A percentile compares a stretch with the other conserved stretches of the same genome.
These are phyloP conservation scores for Pelargonium nanum DNA, from an alignment of 345 rosid genomes.

Conservation along the genomic window DNA sequence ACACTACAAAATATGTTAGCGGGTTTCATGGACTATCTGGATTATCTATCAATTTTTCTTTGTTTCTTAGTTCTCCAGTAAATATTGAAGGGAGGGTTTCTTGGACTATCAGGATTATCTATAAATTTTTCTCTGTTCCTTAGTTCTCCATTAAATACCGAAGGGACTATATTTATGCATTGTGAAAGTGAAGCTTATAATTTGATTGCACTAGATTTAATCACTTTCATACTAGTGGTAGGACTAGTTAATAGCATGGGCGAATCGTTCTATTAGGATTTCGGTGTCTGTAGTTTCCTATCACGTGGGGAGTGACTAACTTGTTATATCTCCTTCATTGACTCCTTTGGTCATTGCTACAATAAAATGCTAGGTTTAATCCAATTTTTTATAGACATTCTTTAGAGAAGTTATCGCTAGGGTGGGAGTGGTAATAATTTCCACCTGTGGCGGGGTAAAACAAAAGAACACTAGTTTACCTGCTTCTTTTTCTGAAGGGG, in stretches of 20 bases:
- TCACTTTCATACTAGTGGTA: neutral
- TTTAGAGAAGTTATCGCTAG: neutral
- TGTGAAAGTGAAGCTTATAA: neutral
- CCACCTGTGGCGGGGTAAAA: neutral
- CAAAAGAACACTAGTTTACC: too few species aligned
- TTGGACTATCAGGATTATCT: neutral
- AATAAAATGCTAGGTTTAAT: neutral
- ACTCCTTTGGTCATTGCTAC: neutral
- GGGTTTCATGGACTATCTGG: neutral
- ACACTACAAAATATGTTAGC: neutral
- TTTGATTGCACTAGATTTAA: neutral
- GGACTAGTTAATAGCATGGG: too few species aligned
- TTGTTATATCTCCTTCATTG: too few species aligned
- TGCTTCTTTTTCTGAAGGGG: neutral
- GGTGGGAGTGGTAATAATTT: neutral
- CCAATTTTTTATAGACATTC: neutral
- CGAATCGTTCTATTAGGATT: too few species aligned
- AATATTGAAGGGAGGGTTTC: neutral
- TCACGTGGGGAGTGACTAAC: too few species aligned
- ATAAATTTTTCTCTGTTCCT: too few species aligned
- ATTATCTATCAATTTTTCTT: neutral
- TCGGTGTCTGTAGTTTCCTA: too few species aligned
- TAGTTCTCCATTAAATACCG: too few species aligned
- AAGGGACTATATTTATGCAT: too few species aligned
- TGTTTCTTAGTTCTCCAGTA: too few species aligned